Evolutionary conservation across 1,139 yeast genomes (phyloP).

Genomic region (Sugiyamaella sp.): DNA sequence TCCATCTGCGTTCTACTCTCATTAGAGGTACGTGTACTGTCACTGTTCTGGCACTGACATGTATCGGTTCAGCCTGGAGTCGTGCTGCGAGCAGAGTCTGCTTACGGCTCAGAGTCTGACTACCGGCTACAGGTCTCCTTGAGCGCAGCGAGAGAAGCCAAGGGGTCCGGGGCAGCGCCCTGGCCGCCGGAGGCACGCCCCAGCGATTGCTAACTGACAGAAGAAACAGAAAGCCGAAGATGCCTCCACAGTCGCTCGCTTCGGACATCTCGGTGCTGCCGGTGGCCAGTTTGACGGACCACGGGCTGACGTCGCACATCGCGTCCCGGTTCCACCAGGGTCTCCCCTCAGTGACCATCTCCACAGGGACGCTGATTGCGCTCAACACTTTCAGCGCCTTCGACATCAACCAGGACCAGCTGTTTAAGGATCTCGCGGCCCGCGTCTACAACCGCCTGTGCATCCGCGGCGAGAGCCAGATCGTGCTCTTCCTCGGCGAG

Average conservation of each 20-base stretch:
- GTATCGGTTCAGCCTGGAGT: too few species aligned
- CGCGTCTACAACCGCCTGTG: slow-evolving; percentile 45
- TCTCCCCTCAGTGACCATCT: slow-evolving; percentile 45
- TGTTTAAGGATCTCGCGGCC: slow-evolving; percentile 46
- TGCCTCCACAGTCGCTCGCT: slow-evolving; percentile 38
- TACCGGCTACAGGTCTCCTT: too few species aligned
- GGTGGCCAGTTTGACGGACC: slow-evolving; percentile 43
- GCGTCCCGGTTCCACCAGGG: slow-evolving; percentile 50
- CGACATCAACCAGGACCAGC: slow-evolving; percentile 45
- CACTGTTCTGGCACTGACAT: too few species aligned
- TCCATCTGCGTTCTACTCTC: too few species aligned
- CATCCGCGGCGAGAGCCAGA: slow-evolving; percentile 46
- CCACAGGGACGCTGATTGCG: slow-evolving; percentile 45
- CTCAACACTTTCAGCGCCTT: slow-evolving; percentile 45
- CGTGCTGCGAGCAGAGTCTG: too few species aligned
- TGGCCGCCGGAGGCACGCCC: too few species aligned
- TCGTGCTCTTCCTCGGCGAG: slow-evolving; percentile 46
- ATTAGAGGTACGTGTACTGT: too few species aligned
- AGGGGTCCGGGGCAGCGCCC: too few species aligned
- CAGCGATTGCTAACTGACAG: too few species aligned
- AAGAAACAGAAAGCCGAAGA: too few species aligned
- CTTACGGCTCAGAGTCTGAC: too few species aligned
- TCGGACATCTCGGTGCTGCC: slow-evolving; percentile 46
- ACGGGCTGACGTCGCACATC: slow-evolving; percentile 47
- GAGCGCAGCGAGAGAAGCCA: too few species aligned